Base-by-base conservation (phyloP, 1,284 basidiomycete species). In the Gomphus bonarii region DNA sequence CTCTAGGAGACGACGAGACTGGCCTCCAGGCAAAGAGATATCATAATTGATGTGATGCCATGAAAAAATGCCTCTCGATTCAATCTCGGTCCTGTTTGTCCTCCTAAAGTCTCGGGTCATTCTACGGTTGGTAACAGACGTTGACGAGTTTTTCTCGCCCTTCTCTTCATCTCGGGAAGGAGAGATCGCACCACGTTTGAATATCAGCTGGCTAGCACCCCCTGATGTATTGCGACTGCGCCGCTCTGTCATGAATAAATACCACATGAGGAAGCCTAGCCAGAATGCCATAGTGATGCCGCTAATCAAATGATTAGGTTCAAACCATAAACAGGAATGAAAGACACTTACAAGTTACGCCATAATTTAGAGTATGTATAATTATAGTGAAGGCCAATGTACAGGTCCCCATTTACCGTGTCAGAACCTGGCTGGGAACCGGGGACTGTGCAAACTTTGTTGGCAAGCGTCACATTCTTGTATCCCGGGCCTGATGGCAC, bases 281-380 rank as follows among this genome's bases (percentile, higher is more conserved):
- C 76, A 70, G 65, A 82, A 84, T 0, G 65, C 77, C 53, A 79
- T 59, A 55, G 81, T 63, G 55, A 84, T 77, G 40, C 81, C 82
- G 60, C 78, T 73, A 18, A 40, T 8, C 1, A 18, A n/a, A 18
- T 18, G 0, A 8, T 40, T 18, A 16, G 7, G 38, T 40, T 18
- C 8, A 14, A 33, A 18, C 43, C 33, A 8, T 40, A 46, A 1
- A 65, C 63, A 43, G 31, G 11, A 46, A 33, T 3, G 11, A 10
- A 42, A 35, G n/a, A 44, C 18, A 74, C 80, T 59, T 61, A 84
- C 82, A 59, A 57, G 43, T 60, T 61, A 68, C 76, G 75, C 89
- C 89, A 92, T 8, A 85, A 66, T 65, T 91, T 72, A 25, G 66
- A 68, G 59, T 78, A 77, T 18, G 70, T 65, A 68, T 90, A 95